These are phyloP conservation scores for Logfia minima DNA, from an alignment of 129 eudicot genomes.

Conservation along the genomic window DNA sequence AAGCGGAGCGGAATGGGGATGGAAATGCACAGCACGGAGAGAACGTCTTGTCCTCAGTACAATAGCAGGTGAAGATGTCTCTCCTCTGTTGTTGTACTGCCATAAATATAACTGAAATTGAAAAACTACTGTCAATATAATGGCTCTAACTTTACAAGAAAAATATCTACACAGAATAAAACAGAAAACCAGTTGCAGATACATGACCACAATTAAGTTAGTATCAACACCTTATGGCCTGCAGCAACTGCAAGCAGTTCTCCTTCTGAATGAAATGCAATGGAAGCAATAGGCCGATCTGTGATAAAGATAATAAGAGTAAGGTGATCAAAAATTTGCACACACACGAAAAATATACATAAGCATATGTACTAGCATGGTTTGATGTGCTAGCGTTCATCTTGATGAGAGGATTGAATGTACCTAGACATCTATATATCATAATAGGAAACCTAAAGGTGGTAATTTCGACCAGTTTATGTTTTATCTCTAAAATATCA, in stretches of 20 bases:
- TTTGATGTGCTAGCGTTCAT: background rate
- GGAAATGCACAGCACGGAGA: conserved; percentile 77
- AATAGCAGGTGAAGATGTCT: conserved; percentile 54
- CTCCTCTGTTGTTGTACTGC: conserved; percentile 58
- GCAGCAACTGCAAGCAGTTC: conserved; percentile 79
- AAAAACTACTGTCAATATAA: conserved; percentile 20
- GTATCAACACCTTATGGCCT: conserved; percentile 62
- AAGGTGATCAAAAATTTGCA: conserved; percentile 12
- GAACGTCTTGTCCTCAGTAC: conserved; percentile 68
- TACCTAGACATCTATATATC: background rate
- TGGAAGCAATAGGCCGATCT: conserved; percentile 80
- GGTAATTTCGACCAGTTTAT: background rate
- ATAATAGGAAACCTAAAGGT: background rate
- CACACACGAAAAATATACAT: background rate
- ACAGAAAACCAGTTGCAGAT: background rate
- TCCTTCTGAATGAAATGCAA: conserved; percentile 78
- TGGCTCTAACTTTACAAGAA: conserved; percentile 12
- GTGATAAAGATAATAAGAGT: conserved; percentile 14
- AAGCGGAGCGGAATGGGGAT: conserved; percentile 68
- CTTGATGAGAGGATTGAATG: background rate
- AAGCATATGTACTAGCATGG: background rate
- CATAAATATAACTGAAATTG: conserved; percentile 61
- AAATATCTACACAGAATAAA: conserved; percentile 5
- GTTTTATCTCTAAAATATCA: background rate
- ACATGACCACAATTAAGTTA: conserved; percentile 6